A percentile compares a stretch with the other conserved stretches of the same genome.
These are phyloP conservation scores for Sicyos baderoa DNA, from an alignment of 306 rosid species.

Conservation along the genomic window DNA sequence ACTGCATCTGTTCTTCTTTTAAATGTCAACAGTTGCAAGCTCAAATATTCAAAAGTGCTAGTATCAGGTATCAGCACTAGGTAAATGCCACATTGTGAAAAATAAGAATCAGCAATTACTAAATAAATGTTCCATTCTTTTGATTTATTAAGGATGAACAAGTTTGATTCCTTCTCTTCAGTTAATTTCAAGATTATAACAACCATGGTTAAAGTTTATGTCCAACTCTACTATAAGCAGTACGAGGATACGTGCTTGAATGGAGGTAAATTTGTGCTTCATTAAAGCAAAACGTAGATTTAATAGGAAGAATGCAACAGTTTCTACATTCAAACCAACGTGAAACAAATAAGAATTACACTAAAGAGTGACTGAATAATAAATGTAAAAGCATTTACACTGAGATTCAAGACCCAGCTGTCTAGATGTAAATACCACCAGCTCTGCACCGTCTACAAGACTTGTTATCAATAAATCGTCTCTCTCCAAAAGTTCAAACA, in stretches of 20 bases:
- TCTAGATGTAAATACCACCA: slow-evolving; percentile 52
- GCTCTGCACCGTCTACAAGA: slow-evolving; percentile 41
- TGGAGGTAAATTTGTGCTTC: not conserved
- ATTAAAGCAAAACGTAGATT: not conserved
- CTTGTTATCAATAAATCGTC: slow-evolving; percentile 41
- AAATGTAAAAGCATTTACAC: slow-evolving; percentile 35
- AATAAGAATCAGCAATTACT: not conserved
- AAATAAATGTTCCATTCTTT: not conserved
- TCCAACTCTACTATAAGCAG: not conserved
- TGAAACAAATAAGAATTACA: not conserved
- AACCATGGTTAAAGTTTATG: not conserved
- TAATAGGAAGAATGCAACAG: not conserved
- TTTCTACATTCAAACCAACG: not conserved
- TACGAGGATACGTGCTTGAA: not conserved
- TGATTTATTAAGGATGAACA: not conserved
- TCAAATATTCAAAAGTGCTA: not conserved
- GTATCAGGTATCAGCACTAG: not conserved
- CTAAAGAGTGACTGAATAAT: slow-evolving; percentile 6
- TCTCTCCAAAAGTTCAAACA: slow-evolving; percentile 46
- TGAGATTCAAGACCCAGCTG: slow-evolving; percentile 36
- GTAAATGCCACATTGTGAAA: not conserved
- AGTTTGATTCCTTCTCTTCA: not conserved
- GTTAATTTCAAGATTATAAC: not conserved
- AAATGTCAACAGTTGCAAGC: not conserved
- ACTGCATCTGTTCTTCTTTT: not conserved